Conservation (phyloP, 345 rosid genomes). For the Lumnitzera racemosa region DNA sequence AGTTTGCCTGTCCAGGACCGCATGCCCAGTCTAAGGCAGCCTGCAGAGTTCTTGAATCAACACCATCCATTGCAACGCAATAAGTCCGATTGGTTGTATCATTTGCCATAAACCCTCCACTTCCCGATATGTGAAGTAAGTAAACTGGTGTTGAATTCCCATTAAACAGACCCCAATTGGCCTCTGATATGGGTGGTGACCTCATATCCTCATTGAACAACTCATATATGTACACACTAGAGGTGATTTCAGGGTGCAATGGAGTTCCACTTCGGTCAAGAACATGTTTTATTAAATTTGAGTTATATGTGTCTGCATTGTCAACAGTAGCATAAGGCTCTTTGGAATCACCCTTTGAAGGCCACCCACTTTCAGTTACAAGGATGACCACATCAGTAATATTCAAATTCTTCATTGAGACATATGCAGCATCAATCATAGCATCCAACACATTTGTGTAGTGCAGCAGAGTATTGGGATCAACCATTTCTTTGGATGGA, state of each 20-base stretch:
- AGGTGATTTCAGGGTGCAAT: constrained; percentile 70
- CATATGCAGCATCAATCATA: constrained; percentile 88
- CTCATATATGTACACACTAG: constrained; percentile 76
- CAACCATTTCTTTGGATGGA: constrained; percentile 93
- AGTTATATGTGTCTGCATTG: constrained; percentile 81
- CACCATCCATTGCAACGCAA: constrained; percentile 66
- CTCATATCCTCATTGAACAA: constrained; percentile 86
- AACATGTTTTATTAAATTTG: constrained; percentile 87
- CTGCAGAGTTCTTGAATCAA: constrained; percentile 67
- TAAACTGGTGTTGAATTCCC: constrained; percentile 80
- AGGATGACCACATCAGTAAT: constrained; percentile 71
- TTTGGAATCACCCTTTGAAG: constrained; percentile 65
- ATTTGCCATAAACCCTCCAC: constrained; percentile 77
- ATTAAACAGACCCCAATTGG: constrained; percentile 82
- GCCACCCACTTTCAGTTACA: constrained; percentile 91
- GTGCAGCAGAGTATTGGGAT: constrained; percentile 88
- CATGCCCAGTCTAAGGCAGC: constrained; percentile 98
- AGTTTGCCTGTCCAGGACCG: constrained; percentile 84
- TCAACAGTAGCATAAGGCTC: constrained; percentile 86
- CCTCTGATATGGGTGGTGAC: constrained; percentile 73
- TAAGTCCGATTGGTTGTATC: constrained; percentile 92
- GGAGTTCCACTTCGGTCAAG: constrained; percentile 79
- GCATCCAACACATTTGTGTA: constrained; percentile 95
- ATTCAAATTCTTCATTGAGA: constrained; percentile 86
- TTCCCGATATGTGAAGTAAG: constrained; percentile 89